Evolutionary conservation across 257 asterid species (phyloP).

Genomic region (Solanum habrochaites): DNA sequence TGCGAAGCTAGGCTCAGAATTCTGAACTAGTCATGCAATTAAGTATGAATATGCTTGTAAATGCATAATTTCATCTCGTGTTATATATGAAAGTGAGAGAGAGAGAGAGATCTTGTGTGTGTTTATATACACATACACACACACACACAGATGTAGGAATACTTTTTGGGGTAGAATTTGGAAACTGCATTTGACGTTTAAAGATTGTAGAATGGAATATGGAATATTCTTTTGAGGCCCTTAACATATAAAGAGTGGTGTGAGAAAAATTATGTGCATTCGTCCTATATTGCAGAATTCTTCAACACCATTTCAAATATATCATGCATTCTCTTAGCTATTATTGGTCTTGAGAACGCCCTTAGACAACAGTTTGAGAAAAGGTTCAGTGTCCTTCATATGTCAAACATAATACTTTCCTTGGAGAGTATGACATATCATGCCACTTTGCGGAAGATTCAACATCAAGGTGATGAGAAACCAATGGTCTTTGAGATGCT

Average conservation of each 20-base stretch:
- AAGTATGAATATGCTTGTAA: no score
- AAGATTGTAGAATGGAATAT: slow-evolving; percentile 33
- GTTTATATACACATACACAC: no score
- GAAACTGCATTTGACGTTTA: no score
- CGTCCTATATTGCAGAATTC: slow-evolving; percentile 83
- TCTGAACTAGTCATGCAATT: no score
- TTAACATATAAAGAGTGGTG: slow-evolving; percentile 95
- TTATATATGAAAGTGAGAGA: no score
- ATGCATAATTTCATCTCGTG: no score
- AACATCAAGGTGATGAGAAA: slow-evolving; percentile 95
- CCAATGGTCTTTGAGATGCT: slow-evolving; percentile 99
- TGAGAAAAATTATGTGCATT: slow-evolving; percentile 78
- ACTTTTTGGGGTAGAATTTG: no score
- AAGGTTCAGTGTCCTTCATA: slow-evolving; percentile 82
- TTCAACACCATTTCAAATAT: slow-evolving; percentile 82
- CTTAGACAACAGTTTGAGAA: slow-evolving; percentile 78
- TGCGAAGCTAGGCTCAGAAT: no score
- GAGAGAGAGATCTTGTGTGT: no score
- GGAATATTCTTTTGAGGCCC: slow-evolving; percentile 89
- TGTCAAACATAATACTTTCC: slow-evolving; percentile 80
- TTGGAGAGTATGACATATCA: slow-evolving; percentile 87
- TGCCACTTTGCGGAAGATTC: slow-evolving; percentile 78
- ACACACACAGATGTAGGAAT: no score
- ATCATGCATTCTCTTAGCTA: slow-evolving; percentile 70
- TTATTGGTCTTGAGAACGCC: slow-evolving; percentile 75